These are phyloP conservation scores for Globisporangium megalacanthum DNA, from an alignment of 352 stramenopile species.

Conservation along the genomic window DNA sequence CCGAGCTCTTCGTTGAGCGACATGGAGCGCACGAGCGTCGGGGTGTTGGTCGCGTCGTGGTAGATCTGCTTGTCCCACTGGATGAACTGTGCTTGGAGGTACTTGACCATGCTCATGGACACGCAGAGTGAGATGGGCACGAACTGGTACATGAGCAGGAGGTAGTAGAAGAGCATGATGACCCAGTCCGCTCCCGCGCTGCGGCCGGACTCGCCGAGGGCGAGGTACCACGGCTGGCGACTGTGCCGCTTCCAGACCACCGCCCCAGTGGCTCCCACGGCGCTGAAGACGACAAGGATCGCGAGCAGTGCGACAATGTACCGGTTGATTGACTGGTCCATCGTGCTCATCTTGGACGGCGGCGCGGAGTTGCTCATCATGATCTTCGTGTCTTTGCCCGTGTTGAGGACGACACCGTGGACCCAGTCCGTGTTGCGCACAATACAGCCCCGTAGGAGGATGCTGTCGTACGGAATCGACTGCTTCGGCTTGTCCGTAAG, in stretches of 20 bases:
- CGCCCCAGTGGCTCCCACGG: constrained; percentile 47
- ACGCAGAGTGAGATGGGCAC: constrained; percentile 98
- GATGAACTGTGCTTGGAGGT: constrained; percentile 93
- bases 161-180: constrained; percentile 90
- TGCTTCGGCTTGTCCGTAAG: constrained; percentile 41
- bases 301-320: constrained; percentile 69
- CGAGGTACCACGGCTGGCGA: constrained; percentile 56
- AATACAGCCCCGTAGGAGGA: constrained; percentile 89
- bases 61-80: constrained; percentile 94
- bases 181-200: constrained; percentile 52
- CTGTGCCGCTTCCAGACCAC: constrained; percentile 45
- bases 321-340: constrained; percentile 78
- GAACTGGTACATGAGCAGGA: constrained; percentile 96
- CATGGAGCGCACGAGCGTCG: constrained; percentile 89
- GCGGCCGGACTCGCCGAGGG: constrained; percentile 26
- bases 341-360: constrained; percentile 83
- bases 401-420: constrained; percentile 91
- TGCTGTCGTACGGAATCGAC: constrained; percentile 70
- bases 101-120: constrained; percentile 95
- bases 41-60: constrained; percentile 80
- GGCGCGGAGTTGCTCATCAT: constrained; percentile 82
- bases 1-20: constrained; percentile 94
- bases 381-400: constrained; percentile 92
- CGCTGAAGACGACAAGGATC: constrained; percentile 64
- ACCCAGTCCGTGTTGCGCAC: constrained; percentile 93